Evolutionary conservation across 139 green algal species (phyloP).

Genomic region (Deuterostichococcus epilithicus): DNA sequence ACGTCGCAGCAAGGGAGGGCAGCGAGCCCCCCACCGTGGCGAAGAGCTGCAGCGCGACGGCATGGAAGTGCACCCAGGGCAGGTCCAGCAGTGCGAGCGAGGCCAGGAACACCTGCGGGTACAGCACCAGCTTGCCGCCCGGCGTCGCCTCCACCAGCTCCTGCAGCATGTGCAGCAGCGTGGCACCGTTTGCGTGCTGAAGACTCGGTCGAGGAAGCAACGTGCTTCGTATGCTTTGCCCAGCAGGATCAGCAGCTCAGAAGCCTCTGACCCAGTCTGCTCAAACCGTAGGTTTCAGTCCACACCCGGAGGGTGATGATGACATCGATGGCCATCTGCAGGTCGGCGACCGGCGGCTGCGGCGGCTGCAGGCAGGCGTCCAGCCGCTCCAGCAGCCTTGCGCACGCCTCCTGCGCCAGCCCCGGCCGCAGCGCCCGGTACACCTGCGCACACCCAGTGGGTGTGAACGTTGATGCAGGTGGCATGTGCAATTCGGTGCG

Average conservation of each 20-base stretch:
- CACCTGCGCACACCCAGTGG: slow-evolving; percentile 22
- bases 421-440: slow-evolving; percentile 70
- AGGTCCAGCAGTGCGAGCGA: slow-evolving; percentile 69
- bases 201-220: too few species aligned
- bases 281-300: too few species aligned
- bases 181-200: neutral
- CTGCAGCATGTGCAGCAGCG: slow-evolving; percentile 4
- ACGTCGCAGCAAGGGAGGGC: neutral
- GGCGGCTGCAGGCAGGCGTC: slow-evolving; percentile 61
- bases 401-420: slow-evolving; percentile 54
- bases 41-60: slow-evolving; percentile 56
- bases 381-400: slow-evolving; percentile 69
- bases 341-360: slow-evolving; percentile 7
- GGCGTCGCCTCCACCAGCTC: slow-evolving; percentile 52
- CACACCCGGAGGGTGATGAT: slow-evolving; percentile 45
- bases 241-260: too few species aligned
- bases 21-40: slow-evolving; percentile 17
- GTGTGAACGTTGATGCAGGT: too few species aligned
- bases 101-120: slow-evolving; percentile 77
- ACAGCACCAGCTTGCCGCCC: slow-evolving; percentile 69
- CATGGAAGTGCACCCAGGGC: slow-evolving; percentile 69
- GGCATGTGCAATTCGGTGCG: too few species aligned
- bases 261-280: too few species aligned
- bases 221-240: too few species aligned
- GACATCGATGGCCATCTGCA: slow-evolving; percentile 36